These are phyloP conservation scores for Anisodus acutangulus DNA, from an alignment of 257 asterid genomes.

Conservation along the genomic window DNA sequence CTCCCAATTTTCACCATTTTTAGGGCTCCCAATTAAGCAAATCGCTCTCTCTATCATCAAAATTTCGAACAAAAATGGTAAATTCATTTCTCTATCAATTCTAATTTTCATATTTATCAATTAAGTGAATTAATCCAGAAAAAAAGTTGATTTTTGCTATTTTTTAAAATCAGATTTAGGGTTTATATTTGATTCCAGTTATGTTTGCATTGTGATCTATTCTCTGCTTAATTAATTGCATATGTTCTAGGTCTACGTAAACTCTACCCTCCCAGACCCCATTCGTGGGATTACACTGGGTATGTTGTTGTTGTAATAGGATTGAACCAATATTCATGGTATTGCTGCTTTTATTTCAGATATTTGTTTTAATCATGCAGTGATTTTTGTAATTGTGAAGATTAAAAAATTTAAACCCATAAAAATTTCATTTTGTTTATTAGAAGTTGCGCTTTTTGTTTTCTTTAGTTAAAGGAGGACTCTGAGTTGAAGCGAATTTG, in stretches of 20 bases:
- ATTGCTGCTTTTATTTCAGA: background rate
- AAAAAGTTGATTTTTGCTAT: no score
- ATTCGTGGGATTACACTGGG: no score
- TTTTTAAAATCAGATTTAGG: no score
- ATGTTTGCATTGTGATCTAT: no score
- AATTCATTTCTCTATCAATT: background rate
- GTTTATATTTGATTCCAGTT: no score
- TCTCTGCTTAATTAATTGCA: no score
- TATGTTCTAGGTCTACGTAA: no score
- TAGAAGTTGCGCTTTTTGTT: no score
- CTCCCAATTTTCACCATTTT: background rate
- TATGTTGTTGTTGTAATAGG: background rate
- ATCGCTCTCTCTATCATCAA: background rate
- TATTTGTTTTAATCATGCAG: background rate
- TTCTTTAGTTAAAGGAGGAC: background rate
- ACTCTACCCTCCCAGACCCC: no score
- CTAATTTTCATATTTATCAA: background rate
- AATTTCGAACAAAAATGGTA: slow-evolving; percentile 28
- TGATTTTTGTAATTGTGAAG: background rate
- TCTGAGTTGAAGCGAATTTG: background rate
- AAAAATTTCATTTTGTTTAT: no score
- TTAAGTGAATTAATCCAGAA: background rate
- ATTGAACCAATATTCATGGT: background rate
- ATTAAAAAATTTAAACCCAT: background rate
- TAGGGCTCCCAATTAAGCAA: background rate